Evolutionary conservation across 116 monocot species (phyloP).

Genomic region (Cymodocea nodosa): DNA sequence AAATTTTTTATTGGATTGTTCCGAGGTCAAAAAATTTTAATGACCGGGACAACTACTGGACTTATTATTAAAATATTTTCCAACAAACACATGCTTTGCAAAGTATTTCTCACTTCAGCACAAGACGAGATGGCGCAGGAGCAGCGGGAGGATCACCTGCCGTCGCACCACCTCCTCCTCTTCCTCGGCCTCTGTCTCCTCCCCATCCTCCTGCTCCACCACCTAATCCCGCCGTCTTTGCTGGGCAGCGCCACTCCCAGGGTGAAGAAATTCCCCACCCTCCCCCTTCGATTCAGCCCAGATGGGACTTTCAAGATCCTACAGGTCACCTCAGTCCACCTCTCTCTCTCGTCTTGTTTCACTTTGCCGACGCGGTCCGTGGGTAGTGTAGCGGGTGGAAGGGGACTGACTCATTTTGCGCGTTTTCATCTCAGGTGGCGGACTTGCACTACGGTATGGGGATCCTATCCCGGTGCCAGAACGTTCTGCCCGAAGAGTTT

Average conservation of each 20-base stretch:
- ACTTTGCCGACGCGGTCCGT: background rate
- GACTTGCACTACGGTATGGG: constrained; percentile 27
- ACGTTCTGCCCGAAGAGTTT: constrained; percentile 31
- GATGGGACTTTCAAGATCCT: constrained; percentile 92
- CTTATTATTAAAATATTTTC: no score
- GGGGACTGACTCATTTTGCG: background rate
- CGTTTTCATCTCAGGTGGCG: constrained; percentile 22
- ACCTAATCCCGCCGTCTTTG: background rate
- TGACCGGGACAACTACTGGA: no score
- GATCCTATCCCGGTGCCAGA: constrained; percentile 42
- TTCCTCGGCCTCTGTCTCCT: background rate
- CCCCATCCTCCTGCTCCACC: background rate
- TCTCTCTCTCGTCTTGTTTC: background rate
- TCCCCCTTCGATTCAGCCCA: constrained; percentile 78
- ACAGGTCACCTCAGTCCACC: constrained; percentile 23
- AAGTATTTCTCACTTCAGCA: no score
- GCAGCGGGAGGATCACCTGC: no score
- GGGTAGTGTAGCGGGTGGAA: background rate
- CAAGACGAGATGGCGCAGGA: no score
- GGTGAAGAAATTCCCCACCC: constrained; percentile 37
- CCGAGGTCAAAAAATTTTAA: no score
- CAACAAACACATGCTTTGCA: no score
- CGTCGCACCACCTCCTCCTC: background rate
- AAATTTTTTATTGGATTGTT: no score
- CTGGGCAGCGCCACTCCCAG: constrained; percentile 13